Conservation (phyloP, 495 filamentous ascomycete genomes). For the Cudoniella acicularis region DNA sequence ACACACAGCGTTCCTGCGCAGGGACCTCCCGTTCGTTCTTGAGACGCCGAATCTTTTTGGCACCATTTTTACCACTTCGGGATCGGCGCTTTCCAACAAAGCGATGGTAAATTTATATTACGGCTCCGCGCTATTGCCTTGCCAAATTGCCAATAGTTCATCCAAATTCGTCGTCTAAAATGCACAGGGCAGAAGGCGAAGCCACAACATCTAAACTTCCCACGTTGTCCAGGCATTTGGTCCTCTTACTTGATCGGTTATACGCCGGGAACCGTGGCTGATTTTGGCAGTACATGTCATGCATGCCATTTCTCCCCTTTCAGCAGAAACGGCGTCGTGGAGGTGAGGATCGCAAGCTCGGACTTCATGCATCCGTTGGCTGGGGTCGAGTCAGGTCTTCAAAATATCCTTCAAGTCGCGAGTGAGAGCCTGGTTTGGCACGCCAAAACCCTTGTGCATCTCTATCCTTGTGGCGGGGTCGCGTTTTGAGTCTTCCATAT, state of each 20-base stretch:
- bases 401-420: background rate
- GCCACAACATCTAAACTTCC: constrained; percentile 8
- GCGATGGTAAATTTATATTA: background rate
- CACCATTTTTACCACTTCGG: background rate
- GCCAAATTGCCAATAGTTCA: constrained; percentile 11
- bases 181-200: background rate
- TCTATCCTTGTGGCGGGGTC: background rate
- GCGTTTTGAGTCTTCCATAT: background rate
- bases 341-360: constrained; percentile 4
- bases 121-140: constrained; percentile 10
- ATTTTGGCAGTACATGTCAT: constrained; percentile 16
- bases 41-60: background rate
- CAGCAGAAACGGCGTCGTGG: background rate
- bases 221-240: constrained; percentile 15
- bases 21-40: background rate
- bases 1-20: no score
- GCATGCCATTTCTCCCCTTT: constrained; percentile 7
- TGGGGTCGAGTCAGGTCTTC: constrained; percentile 9
- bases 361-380: constrained; percentile 6
- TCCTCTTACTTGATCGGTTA: background rate
- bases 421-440: background rate
- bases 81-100: constrained; percentile 8
- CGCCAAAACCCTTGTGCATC: background rate
- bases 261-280: constrained; percentile 12
- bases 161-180: background rate